phyloP scores from a whole-genome alignment of 345 rosid species.

The Populus alba region DNA sequence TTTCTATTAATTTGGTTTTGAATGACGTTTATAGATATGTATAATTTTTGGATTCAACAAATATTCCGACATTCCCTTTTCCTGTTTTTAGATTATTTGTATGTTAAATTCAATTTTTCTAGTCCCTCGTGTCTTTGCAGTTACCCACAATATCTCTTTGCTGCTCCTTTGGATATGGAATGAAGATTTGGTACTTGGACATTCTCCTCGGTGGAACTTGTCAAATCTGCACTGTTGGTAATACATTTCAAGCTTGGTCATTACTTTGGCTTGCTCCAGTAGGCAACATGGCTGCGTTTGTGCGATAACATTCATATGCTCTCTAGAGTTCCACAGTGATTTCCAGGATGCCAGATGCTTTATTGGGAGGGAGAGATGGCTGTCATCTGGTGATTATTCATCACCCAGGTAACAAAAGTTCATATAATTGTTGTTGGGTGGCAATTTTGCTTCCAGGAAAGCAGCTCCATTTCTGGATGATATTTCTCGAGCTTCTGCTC shows the following conservation, averaged over 20 bases:
- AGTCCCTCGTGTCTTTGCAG: conserved; percentile 7
- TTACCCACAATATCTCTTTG: neutral
- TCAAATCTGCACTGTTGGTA: neutral
- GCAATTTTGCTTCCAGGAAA: neutral
- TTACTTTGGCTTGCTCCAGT: neutral
- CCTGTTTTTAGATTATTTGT: neutral
- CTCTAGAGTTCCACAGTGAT: neutral
- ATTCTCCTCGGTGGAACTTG: neutral
- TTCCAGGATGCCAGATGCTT: conserved; percentile 3
- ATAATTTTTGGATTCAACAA: neutral
- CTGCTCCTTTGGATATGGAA: neutral
- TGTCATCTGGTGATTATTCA: conserved; percentile 8
- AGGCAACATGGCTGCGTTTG: neutral
- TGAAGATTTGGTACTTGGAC: neutral
- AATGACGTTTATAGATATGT: neutral
- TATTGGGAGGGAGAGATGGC: neutral
- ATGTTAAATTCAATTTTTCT: neutral
- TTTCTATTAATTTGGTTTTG: neutral
- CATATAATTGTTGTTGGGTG: neutral
- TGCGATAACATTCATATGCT: conserved; percentile 5
- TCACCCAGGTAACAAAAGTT: conserved; percentile 3
- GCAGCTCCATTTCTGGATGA: conserved; percentile 11
- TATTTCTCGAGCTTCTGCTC: conserved; percentile 5
- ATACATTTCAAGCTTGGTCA: conserved; percentile 11
- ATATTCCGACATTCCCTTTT: no score